Base-by-base conservation (phyloP, 768 basidiomycete species). In the Termitomyces sp. region DNA sequence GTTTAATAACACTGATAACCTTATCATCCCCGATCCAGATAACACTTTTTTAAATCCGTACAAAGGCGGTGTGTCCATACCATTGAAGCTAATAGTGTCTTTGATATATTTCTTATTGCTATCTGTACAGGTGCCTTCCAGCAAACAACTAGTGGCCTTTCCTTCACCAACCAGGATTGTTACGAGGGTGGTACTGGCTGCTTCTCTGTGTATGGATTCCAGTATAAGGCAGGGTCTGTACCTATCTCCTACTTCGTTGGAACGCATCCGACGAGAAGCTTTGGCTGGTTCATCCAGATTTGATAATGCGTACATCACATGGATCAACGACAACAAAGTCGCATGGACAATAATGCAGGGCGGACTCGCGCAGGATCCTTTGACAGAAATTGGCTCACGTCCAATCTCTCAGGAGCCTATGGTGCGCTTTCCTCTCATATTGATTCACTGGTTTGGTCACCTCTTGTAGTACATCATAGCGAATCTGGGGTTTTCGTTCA, bases 351-450 rank as follows among this genome's bases (percentile, higher is more conserved):
- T 86, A 57, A 68, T 72, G 40, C 73, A 71, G 6, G 73, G 67
- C 2, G 82, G 80, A 12, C 58, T 89, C 47, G 83, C 68, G 1
- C 66, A 79, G 0, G 83, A 92, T 69, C 47, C 74, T 2, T 63
- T 64, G 22, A 77, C 78, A 0, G 78, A 86, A 58, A 84, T 90
- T 45, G 68, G 76, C 10, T 69, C 77, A 1, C 75, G 90, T n/a
- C 77, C 81, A 3, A 73, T 92, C 24, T 74, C 89, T 0, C 77
- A 82, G 62, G 90, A 91, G 61, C 90, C 90, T 0, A 86, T 90
- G 85, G 85, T 85, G 60, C 12, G 73, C 58, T 35, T 46, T 58
- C 22, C 26, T n/a, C 20, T 32, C 52, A 42, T 13, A 30, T 18
- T 2, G 72, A 1, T 24, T 75, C 57, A 26, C 28, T 22, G 47